Percentiles rank a stretch among this genome's conserved stretches.
Conservation (phyloP, 371 early-diverging fungal species). For the Lichtheimia corymbifera region DNA sequence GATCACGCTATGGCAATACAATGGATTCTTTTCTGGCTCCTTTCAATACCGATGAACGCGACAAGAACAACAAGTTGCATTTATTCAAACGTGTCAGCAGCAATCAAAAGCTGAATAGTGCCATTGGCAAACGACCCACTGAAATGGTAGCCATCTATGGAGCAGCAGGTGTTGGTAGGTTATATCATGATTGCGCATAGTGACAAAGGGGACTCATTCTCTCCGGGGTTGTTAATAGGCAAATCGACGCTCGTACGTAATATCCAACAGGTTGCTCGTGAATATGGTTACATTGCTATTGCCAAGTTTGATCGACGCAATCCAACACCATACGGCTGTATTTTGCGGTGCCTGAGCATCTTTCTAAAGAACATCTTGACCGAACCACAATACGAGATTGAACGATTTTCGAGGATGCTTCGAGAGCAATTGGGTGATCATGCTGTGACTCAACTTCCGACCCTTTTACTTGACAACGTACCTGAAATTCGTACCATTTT, state of each 20-base stretch:
- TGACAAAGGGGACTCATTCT: neutral
- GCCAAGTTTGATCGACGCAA: constrained; percentile 47
- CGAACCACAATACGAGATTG: constrained; percentile 31
- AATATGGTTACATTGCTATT: constrained; percentile 47
- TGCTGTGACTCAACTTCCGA: constrained; percentile 34
- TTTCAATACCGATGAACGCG: constrained; percentile 1
- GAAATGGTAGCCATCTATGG: constrained; percentile 50
- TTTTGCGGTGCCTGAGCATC: constrained; percentile 41
- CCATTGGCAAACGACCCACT: constrained; percentile 27
- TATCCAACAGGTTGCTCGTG: constrained; percentile 40
- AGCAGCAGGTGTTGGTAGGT: constrained; percentile 36
- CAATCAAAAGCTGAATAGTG: constrained; percentile 10
- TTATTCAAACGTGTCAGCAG: constrained; percentile 7
- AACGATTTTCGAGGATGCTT: constrained; percentile 39
- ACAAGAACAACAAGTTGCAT: constrained; percentile 5
- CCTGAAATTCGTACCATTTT: constrained; percentile 38
- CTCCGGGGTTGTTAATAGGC: constrained; percentile 11
- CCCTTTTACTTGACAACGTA: constrained; percentile 40
- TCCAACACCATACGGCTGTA: constrained; percentile 48
- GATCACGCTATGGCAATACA: constrained; percentile 8
- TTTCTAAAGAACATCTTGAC: constrained; percentile 42
- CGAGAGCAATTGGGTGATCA: constrained; percentile 38
- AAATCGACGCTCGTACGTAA: constrained; percentile 45
- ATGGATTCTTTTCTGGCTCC: constrained; percentile 16
- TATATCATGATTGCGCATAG: neutral